phyloP scores from a whole-genome alignment of 192 early-diverging fungal species.

The Chytriomyces hyalinus region DNA sequence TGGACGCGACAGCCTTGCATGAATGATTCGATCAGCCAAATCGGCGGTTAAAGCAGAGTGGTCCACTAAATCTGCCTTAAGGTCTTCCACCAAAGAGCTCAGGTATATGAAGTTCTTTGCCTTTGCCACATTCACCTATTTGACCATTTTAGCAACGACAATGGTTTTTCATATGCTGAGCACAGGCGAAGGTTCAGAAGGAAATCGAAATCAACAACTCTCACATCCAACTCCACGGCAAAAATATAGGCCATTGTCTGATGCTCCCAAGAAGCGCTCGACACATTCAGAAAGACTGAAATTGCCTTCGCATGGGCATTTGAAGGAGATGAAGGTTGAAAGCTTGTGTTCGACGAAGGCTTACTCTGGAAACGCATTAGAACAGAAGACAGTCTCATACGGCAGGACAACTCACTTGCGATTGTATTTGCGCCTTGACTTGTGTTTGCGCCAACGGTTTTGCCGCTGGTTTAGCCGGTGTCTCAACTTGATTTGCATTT shows the following conservation, averaged over 20 bases:
- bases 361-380: too few relatives aligned
- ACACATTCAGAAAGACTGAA: slow-evolving; percentile 32
- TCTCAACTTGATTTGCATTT: background rate
- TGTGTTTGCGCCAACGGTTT: background rate
- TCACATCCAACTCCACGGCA: slow-evolving; percentile 76
- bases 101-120: slow-evolving; percentile 33
- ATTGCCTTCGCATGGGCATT: slow-evolving; percentile 3
- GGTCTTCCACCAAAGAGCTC: slow-evolving; percentile 30
- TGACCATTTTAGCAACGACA: background rate
- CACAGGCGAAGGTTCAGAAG: too few relatives aligned
- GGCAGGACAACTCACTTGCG: too few relatives aligned
- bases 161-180: background rate
- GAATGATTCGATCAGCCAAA: slow-evolving; percentile 38
- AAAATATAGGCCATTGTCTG: slow-evolving; percentile 79
- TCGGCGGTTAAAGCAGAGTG: slow-evolving; percentile 31
- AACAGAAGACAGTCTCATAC: too few relatives aligned
- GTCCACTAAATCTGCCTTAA: slow-evolving; percentile 26
- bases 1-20: slow-evolving; percentile 44
- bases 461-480: background rate
- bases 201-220: slow-evolving; percentile 6
- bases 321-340: background rate
- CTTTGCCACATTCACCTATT: slow-evolving; percentile 23
- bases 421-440: too few relatives aligned
- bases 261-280: slow-evolving; percentile 81
- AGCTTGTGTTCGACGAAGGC: too few relatives aligned